Evolutionary conservation across 345 rosid genomes (phyloP), one percentile per base, ranked within the genome.

Genomic region (Gossypium mustelinum): DNA sequence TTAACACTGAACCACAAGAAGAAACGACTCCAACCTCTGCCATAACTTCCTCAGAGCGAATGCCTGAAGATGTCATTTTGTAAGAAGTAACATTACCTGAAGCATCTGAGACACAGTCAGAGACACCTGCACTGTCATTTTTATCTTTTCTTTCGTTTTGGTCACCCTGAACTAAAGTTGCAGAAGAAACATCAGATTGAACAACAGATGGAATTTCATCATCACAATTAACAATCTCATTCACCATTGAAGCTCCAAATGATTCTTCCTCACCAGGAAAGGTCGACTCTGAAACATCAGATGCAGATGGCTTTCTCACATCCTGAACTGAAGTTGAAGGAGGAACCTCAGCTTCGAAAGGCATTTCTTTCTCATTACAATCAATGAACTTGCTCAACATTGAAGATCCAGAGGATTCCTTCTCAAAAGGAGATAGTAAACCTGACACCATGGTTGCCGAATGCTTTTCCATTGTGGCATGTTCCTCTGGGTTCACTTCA

Each of bases 401-500:
- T n/a, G 66, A 64, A n/a, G 51, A 68, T 45, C 74, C 68, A 20
- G 16, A 61, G 7, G 44, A 62, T 73, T 68, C 74, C 65, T 79
- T 82, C 73, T 62, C 75, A 65, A 11, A 75, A 68, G 56, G 47
- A n/a, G 79, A n/a, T 18, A 41, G 52, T 29, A 66, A 78, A 39
- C 73, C 81, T 69, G 79, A 48, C 20, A 51, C 69, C 27, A 67
- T 68, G 25, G 75, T 57, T 39, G 64, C 57, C 55, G 75, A 65
- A n/a, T 73, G 72, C 56, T 73, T 52, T 27, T 86, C 83, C 41
- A 43, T 74, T 50, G 52, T 55, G 59, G 62, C 68, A 80, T 47
- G 65, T 77, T 79, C 86, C 70, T 83, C 88, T 5, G 44, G n/a
- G 25, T 34, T 59, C 24, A 27, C 50, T 18, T 62, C 84, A 73